Evolutionary conservation across 768 basidiomycete species (phyloP), one percentile per base, ranked within the genome.

Genomic region (Rhodotorula toruloides): DNA sequence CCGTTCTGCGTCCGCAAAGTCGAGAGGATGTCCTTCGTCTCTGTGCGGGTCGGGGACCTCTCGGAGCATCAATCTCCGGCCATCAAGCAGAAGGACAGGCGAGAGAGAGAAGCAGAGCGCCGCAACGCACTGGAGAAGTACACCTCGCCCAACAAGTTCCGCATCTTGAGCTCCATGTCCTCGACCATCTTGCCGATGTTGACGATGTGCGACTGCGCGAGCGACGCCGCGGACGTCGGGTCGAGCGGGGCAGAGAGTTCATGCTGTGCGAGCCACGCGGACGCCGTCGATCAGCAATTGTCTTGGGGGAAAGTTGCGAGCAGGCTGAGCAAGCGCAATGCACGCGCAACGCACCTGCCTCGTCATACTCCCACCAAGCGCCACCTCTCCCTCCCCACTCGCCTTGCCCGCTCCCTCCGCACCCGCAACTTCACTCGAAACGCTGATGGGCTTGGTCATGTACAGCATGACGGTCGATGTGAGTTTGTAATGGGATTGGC

Each of bases 131-230:
- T 73, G 16, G 64, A 65, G 19, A 76, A 73, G 68, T 74, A 75
- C 16, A 76, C 73, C 59, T 77, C 75, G 78, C 91, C 89, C 54
- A 99, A 81, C 61, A 91, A 80, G 78, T 96, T 96, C 44, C 96
- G 84, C 91, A 98, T 92, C 81, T 98, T 98, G 77, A 93, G 91
- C 79, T 99, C 96, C 90, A 94, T 93, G 70, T 98, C 96, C 78
- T 99, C 96, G 69, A 99, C 87, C 86, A 97, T 88, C 71, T 83
- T 84, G 9, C 96, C 96, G n/a, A 87, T 87, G 78, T 98, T 98
- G 48, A 85, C 84, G 64, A 99, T 88, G 78, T 99, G 96, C 47
- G 89, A 87, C 29, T 56, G 81, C 78, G 40, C 32, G 63, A 57
- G n/a, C 40, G 65, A 19, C 16, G 69, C 42, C 16, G 55, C 6